Percentiles rank a stretch among this genome's conserved stretches.
phyloP scores from a whole-genome alignment of 1,139 yeast species.

The Lodderomyces pseudojiufengensis region DNA sequence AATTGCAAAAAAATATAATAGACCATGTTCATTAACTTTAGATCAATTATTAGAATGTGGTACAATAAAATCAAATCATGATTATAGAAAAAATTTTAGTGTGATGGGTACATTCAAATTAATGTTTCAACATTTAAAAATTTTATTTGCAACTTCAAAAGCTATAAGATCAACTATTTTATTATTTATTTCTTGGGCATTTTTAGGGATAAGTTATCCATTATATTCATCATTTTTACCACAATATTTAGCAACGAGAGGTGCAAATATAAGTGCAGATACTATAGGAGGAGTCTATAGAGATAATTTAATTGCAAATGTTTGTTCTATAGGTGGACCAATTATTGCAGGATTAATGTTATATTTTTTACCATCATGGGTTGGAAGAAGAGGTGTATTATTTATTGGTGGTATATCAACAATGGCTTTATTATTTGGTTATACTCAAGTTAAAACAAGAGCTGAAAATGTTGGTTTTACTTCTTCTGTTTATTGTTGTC shows the following conservation, averaged over 20 bases:
- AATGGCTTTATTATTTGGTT: constrained; percentile 34
- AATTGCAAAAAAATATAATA: constrained; percentile 40
- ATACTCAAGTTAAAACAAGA: constrained; percentile 28
- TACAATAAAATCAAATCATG: constrained; percentile 26
- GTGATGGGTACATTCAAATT: constrained; percentile 19
- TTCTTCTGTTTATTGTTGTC: constrained; percentile 25
- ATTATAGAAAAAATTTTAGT: constrained; percentile 19
- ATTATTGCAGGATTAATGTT: constrained; percentile 29
- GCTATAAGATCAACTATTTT: constrained; percentile 26
- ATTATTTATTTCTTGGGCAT: constrained; percentile 33
- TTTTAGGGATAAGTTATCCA: constrained; percentile 38
- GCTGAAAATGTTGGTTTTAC: constrained; percentile 28
- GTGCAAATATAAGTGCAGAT: constrained; percentile 32
- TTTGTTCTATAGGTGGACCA: constrained; percentile 30
- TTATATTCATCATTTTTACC: constrained; percentile 38
- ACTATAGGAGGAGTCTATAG: constrained; percentile 28
- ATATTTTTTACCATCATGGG: constrained; percentile 18
- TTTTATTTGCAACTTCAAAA: constrained; percentile 26
- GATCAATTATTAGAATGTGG: constrained; percentile 47
- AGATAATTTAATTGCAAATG: constrained; percentile 28
- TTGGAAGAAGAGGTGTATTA: constrained; percentile 34
- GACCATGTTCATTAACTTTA: constrained; percentile 40
- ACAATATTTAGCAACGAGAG: constrained; percentile 34
- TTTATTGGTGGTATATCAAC: constrained; percentile 31
- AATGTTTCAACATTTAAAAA: constrained; percentile 21